Evolutionary conservation across 2,329 filamentous ascomycete genomes (phyloP).

Genomic region (Aspergillus sergii): DNA sequence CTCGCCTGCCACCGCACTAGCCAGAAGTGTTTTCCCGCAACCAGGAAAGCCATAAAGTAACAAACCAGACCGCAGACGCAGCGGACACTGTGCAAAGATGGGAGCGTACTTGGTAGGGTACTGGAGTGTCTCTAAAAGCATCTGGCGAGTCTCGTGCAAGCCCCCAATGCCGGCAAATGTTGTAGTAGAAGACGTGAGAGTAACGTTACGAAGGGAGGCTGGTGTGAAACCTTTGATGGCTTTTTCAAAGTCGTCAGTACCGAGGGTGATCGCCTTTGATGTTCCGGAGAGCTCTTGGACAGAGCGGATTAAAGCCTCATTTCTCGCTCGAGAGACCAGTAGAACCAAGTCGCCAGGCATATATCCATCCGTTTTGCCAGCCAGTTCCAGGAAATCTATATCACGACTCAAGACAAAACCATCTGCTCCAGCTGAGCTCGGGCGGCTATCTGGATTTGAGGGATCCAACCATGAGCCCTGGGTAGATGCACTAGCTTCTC

Average conservation of each 20-base stretch:
- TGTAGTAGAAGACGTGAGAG: constrained; percentile 87
- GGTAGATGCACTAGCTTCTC: constrained; percentile 39
- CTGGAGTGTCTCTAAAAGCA: constrained; percentile 90
- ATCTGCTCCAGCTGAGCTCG: constrained; percentile 50
- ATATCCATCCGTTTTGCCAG: constrained; percentile 93
- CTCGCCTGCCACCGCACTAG: constrained; percentile 95
- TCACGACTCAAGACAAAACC: constrained; percentile 74
- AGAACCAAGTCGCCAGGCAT: constrained; percentile 93
- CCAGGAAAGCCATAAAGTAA: constrained; percentile 94
- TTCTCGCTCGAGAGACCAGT: constrained; percentile 82
- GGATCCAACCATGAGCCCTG: constrained; percentile 78
- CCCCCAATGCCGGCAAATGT: constrained; percentile 93
- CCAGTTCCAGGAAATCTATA: constrained; percentile 89
- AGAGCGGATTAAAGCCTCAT: constrained; percentile 87
- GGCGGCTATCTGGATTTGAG: constrained; percentile 58
- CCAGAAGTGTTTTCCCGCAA: constrained; percentile 93
- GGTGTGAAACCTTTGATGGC: constrained; percentile 93
- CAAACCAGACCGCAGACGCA: constrained; percentile 90
- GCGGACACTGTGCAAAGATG: constrained; percentile 92
- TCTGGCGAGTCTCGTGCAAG: constrained; percentile 79
- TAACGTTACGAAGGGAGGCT: constrained; percentile 90
- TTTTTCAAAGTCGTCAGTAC: constrained; percentile 74
- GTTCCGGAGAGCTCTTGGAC: constrained; percentile 60
- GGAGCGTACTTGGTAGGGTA: constrained; percentile 98
- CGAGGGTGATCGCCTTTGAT: constrained; percentile 64